Conservation (phyloP, 1,139 yeast genomes). For the Suhomyces choctaworum region DNA sequence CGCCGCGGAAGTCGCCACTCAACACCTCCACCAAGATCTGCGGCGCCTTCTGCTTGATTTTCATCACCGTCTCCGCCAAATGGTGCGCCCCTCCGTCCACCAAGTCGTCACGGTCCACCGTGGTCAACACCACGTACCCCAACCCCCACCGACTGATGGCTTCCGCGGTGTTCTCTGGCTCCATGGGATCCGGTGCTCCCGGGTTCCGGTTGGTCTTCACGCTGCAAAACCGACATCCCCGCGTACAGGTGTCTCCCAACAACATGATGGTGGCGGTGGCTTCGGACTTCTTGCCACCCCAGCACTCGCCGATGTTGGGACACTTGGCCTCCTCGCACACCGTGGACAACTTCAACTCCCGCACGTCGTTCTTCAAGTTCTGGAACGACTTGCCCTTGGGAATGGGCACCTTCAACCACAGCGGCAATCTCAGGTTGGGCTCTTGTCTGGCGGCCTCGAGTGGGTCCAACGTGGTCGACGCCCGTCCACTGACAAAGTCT, state of each 20-base stretch:
- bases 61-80: constrained; percentile 80
- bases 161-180: constrained; percentile 97
- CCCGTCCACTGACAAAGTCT: constrained; percentile 82
- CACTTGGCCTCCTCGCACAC: constrained; percentile 99
- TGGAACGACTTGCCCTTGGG: constrained; percentile 88
- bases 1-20: constrained; percentile 95
- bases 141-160: constrained; percentile 98
- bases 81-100: constrained; percentile 92
- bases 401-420: constrained; percentile 93
- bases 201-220: constrained; percentile 92
- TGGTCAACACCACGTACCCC: constrained; percentile 95
- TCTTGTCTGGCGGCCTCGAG: constrained; percentile 63
- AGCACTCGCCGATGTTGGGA: constrained; percentile 98
- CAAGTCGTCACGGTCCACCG: constrained; percentile 96
- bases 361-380: constrained; percentile 78
- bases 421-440: constrained; percentile 73
- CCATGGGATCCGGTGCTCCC: constrained; percentile 87
- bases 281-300: constrained; percentile 96
- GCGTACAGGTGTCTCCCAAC: constrained; percentile 96
- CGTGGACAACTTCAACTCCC: constrained; percentile 85
- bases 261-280: constrained; percentile 99
- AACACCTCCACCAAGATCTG: constrained; percentile 90
- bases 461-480: constrained; percentile 69
- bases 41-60: constrained; percentile 86
- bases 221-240: constrained; percentile 97